Base-by-base conservation (phyloP, 2,329 filamentous ascomycete species). In the Thielaviopsis musarum region DNA sequence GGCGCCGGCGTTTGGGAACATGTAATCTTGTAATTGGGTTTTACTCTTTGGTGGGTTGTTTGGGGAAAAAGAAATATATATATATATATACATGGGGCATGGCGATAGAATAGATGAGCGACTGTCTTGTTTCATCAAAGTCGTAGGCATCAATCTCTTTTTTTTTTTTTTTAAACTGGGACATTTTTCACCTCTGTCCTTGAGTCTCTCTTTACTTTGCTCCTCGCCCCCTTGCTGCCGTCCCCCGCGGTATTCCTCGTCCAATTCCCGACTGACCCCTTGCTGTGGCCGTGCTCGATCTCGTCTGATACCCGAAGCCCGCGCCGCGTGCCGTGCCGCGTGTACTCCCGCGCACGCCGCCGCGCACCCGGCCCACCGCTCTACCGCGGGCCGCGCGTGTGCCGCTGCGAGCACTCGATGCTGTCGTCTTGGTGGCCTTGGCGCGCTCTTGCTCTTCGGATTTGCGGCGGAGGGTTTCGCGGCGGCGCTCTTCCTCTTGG, bases 401-500 rank as follows among this genome's bases (percentile, higher is more conserved):
- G 13, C 49, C 21, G n/a, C 59, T 34, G 5, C 70, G 66, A 21
- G 67, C 59, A 6, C 68, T 59, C 17, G 65, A 61, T n/a, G 67
- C 45, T 1, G 68, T 59, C 10, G 68, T 12, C 30, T 34, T 66
- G 21, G 70, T 57, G 53, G 67, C 66, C 38, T 69, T 67, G 26
- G 64, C 68, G 21, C 74, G 70, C 57, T 82, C 79, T 38, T 83
- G 79, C 57, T 85, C 84, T 64, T 85, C 82, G 34, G 77, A 77
- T 59, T 76, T 81, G 59, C 81, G 75, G 71, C 83, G 66, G 13
- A 84, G 79, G 34, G 87, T 87, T 64, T 90, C 88, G 58, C 83
- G 80, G 61, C 88, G 79, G 63, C 85, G 80, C 69, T 93, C 87
- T 61, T 93, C 86, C 67, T 95, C 91, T 2, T 80, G 79, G 53